These are phyloP conservation scores for Penicillium capsulatum DNA, from an alignment of 2,329 filamentous ascomycete species.

Conservation along the genomic window DNA sequence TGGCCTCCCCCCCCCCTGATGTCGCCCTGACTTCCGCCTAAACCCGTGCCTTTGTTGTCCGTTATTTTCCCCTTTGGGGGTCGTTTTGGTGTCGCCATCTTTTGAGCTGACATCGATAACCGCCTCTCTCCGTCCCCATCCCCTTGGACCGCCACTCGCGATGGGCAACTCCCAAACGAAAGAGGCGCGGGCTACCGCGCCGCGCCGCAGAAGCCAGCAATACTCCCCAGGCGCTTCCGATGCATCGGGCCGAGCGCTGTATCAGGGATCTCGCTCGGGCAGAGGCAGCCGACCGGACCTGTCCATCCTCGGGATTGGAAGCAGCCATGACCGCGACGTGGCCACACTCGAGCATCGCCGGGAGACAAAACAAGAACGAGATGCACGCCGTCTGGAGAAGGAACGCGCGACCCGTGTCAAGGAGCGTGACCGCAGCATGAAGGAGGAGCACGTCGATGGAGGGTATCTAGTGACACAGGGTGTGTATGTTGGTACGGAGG, in stretches of 20 bases:
- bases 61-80: constrained; percentile 14
- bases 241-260: constrained; percentile 28
- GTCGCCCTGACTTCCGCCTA: constrained; percentile 6
- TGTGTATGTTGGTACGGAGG: constrained; percentile 85
- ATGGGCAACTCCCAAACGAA: constrained; percentile 49
- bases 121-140: constrained; percentile 3
- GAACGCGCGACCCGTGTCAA: constrained; percentile 71
- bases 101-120: constrained; percentile 2
- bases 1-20: constrained; percentile 5
- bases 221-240: constrained; percentile 28
- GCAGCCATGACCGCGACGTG: constrained; percentile 48
- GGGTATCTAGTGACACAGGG: constrained; percentile 92
- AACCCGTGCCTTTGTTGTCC: constrained; percentile 1
- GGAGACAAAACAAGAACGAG: constrained; percentile 87
- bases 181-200: constrained; percentile 38
- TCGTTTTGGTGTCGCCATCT: too few relatives aligned
- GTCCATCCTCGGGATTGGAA: constrained; percentile 55
- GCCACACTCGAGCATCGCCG: constrained; percentile 58
- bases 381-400: constrained; percentile 77
- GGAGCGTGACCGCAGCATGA: constrained; percentile 85
- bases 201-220: constrained; percentile 31
- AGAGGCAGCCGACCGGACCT: constrained; percentile 57
- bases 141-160: constrained; percentile 7
- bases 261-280: constrained; percentile 43
- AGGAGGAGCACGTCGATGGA: constrained; percentile 88